A percentile compares a stretch with the other conserved stretches of the same genome.
phyloP scores from a whole-genome alignment of 345 rosid species.

The Eucalyptus marginata region DNA sequence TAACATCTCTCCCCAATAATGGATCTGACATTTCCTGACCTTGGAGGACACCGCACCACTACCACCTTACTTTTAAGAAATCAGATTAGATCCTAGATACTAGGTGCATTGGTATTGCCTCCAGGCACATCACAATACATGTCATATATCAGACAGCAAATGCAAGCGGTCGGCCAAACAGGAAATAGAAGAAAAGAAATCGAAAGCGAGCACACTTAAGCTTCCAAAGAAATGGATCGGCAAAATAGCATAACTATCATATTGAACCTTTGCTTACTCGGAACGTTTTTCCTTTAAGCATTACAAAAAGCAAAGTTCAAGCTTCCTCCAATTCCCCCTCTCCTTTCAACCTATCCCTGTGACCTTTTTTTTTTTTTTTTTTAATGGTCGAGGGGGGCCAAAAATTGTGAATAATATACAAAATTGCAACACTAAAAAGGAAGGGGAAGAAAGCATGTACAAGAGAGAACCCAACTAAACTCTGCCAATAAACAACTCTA shows the following conservation, averaged over 20 bases:
- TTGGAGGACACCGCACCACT: neutral
- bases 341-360: neutral
- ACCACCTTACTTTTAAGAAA: neutral
- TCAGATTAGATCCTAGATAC: neutral
- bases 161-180: neutral
- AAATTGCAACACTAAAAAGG: neutral
- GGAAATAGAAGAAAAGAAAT: neutral
- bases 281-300: neutral
- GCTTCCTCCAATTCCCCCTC: neutral
- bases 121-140: neutral
- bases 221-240: neutral
- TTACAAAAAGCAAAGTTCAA: neutral
- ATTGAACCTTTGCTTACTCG: neutral
- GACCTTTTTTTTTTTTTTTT: neutral
- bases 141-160: neutral
- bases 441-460: neutral
- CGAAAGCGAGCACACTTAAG: neutral
- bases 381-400: neutral
- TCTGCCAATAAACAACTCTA: neutral
- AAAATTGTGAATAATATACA: neutral
- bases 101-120: neutral
- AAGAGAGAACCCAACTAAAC: neutral
- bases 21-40: neutral
- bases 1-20: neutral
- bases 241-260: neutral